phyloP scores from a whole-genome alignment of 495 filamentous ascomycete species.

The Hypoxylon trugodes region DNA sequence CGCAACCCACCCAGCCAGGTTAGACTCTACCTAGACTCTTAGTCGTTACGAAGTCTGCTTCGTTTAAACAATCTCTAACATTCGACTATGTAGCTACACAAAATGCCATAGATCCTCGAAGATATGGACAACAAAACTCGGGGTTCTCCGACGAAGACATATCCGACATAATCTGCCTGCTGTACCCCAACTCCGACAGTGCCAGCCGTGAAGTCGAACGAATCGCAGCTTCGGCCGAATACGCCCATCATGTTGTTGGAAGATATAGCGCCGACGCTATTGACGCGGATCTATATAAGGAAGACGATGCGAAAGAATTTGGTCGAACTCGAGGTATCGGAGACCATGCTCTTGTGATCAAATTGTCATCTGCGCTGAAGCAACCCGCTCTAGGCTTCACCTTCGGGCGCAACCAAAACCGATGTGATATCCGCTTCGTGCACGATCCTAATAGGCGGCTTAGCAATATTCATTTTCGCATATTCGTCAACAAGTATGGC shows the following conservation, averaged over 20 bases:
- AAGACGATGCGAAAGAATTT: conserved; percentile 54
- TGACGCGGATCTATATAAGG: conserved; percentile 54
- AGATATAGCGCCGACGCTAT: conserved; percentile 56
- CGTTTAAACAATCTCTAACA: conserved; percentile 24
- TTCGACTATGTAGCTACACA: conserved; percentile 69
- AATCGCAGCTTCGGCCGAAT: conserved; percentile 54
- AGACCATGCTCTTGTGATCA: conserved; percentile 77
- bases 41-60: neutral
- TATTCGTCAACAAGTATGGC: conserved; percentile 80
- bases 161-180: conserved; percentile 86
- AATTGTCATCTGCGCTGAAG: conserved; percentile 75
- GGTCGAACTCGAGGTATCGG: conserved; percentile 58
- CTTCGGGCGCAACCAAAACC: conserved; percentile 78
- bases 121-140: conserved; percentile 77
- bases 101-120: conserved; percentile 78
- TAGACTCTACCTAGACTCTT: neutral
- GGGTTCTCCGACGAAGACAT: conserved; percentile 81
- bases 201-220: conserved; percentile 72
- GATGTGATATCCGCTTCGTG: conserved; percentile 77
- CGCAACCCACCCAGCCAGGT: conserved; percentile 48
- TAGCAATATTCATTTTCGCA: conserved; percentile 92
- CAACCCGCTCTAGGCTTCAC: conserved; percentile 73
- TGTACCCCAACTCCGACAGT: conserved; percentile 77
- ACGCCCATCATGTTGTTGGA: conserved; percentile 47
- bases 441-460: conserved; percentile 67